Evolutionary conservation across 306 rosid species (phyloP), one percentile per base, ranked within the genome.

Genomic region (Sicyos edulis): DNA sequence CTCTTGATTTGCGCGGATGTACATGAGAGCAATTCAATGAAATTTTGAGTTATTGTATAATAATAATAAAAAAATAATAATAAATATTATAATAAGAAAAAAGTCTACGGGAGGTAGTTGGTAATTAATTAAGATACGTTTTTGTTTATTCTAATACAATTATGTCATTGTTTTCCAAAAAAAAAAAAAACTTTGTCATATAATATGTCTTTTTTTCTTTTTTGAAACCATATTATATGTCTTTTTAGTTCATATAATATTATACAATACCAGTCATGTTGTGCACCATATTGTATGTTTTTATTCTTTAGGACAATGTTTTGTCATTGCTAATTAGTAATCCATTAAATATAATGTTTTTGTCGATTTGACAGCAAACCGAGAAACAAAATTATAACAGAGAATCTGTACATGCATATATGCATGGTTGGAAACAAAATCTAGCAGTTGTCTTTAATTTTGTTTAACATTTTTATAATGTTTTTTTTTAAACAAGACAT

Each of bases 1-100:
- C 37, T 54, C 55, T 67, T 67, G 54, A 67, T 67, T 67, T 37
- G 7, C 72, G 72, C 72, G 72, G 55, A 67, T 45, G 12, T 22
- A 22, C 21, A 67, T 67, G 54, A 54, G 47, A 20, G 50, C 54
- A 12, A 67, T 67, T 44, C 13, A 47, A 11, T 45, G 3, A 21
- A 7, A 8, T 62, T 62, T 62, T 62, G 1, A 34, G 29, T 29
- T 61, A 6, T 64, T 64, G 19, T 1, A 17, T 0, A 10, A 8
- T 8, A n/a, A n/a, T n/a, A n/a, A n/a, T n/a, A n/a, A n/a, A n/a
- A n/a, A n/a, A n/a, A n/a, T n/a, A n/a, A n/a, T n/a, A n/a, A n/a
- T 9, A 4, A n/a, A 16, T 63, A 63, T 63, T 63, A 63, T 66
- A 40, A 20, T 42, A 45, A 42, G 32, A 32, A 40, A 67, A 45